Evolutionary conservation across 202 grass and related monocot genomes (phyloP).

Genomic region (Panicum hallii): DNA sequence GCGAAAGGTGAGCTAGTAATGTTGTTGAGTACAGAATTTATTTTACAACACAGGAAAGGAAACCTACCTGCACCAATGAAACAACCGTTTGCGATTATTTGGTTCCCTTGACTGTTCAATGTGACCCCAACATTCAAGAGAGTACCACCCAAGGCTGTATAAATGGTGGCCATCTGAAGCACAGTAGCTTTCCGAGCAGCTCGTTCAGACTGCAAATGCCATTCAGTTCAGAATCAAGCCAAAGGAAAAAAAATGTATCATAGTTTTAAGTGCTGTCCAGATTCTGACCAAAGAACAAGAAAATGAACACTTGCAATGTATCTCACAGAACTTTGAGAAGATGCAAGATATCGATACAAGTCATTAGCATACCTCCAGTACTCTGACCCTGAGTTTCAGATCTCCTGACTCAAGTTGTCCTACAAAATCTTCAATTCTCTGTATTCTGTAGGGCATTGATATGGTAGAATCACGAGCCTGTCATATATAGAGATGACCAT

Average conservation of each 20-base stretch:
- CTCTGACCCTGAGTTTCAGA: slow-evolving; percentile 89
- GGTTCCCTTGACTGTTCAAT: slow-evolving; percentile 79
- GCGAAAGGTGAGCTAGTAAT: background rate
- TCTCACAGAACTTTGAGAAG: slow-evolving; percentile 17
- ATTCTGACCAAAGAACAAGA: slow-evolving; percentile 5
- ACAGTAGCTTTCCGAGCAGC: slow-evolving; percentile 81
- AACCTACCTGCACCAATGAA: slow-evolving; percentile 75
- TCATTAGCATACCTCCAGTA: slow-evolving; percentile 80
- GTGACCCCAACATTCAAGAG: slow-evolving; percentile 86
- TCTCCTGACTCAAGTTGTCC: slow-evolving; percentile 92
- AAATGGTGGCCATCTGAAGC: slow-evolving; percentile 91
- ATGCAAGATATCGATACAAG: slow-evolving; percentile 4
- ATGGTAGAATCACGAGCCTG: slow-evolving; percentile 85
- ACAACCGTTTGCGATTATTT: slow-evolving; percentile 70
- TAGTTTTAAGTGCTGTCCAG: background rate
- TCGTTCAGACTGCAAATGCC: slow-evolving; percentile 78
- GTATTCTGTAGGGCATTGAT: slow-evolving; percentile 91
- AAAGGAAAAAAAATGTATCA: slow-evolving; percentile 5
- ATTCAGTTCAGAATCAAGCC: slow-evolving; percentile 22
- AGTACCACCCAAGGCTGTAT: slow-evolving; percentile 85
- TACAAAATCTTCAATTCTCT: slow-evolving; percentile 90
- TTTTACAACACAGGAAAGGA: slow-evolving; percentile 4
- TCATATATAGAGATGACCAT: slow-evolving; percentile 10
- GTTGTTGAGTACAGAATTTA: slow-evolving; percentile 10
- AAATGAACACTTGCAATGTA: background rate